phyloP scores from a whole-genome alignment of 176 grass and related monocot genomes.

The Puya raimondii region DNA sequence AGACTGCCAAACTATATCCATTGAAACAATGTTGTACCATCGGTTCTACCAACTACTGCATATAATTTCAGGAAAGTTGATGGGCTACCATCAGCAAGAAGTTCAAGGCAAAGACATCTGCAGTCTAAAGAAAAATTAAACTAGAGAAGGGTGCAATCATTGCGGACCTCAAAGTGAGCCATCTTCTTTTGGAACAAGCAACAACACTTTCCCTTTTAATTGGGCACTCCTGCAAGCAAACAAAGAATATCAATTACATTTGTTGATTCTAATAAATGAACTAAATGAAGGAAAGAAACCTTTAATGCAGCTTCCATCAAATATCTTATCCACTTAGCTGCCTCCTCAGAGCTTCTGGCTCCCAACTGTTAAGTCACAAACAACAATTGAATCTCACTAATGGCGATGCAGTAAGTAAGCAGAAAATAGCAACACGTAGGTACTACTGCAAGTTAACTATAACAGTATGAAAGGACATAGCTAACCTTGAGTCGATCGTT shows the following conservation, averaged over 20 bases:
- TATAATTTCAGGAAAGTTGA: background rate
- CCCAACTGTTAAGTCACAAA: constrained; percentile 3
- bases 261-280: background rate
- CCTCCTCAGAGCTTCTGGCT: background rate
- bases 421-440: background rate
- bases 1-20: background rate
- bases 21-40: background rate
- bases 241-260: background rate
- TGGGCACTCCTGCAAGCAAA: background rate
- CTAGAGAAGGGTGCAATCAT: background rate
- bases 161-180: background rate
- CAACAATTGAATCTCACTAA: background rate
- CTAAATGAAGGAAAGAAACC: background rate
- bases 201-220: background rate
- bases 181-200: constrained; percentile 1
- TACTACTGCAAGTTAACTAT: background rate
- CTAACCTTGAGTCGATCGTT: background rate
- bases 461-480: too few species aligned
- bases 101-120: background rate
- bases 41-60: background rate
- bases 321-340: background rate
- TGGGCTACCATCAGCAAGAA: background rate
- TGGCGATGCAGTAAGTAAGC: background rate
- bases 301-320: background rate
- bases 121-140: constrained; percentile 16